Conservation (phyloP, 148 eudicot genomes). For the Chenopodium formosanum region DNA sequence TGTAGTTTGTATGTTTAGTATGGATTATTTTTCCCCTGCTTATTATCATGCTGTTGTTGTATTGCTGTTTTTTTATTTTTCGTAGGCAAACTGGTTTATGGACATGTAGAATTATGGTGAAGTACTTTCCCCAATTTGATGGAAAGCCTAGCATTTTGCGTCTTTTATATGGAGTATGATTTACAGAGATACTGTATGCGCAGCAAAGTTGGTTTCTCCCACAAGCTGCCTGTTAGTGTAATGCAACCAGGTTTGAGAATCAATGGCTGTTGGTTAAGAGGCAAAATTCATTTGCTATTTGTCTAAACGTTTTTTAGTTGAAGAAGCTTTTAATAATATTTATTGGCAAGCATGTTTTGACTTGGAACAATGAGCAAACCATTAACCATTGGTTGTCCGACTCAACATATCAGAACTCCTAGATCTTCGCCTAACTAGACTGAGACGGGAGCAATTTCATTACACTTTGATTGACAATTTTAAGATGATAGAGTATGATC, state of each 20-base stretch:
- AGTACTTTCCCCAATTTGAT: slow-evolving; percentile 14
- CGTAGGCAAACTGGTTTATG: slow-evolving; percentile 26
- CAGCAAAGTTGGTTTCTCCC: background rate
- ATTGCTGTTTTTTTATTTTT: background rate
- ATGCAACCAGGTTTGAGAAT: background rate
- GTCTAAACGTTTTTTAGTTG: background rate
- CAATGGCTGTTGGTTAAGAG: background rate
- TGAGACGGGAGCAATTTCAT: too few species aligned
- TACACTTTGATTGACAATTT: too few species aligned
- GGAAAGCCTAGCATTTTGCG: background rate
- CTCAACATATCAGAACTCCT: too few species aligned
- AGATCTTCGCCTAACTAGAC: too few species aligned
- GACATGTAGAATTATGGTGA: slow-evolving; percentile 12
- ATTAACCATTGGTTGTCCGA: too few species aligned
- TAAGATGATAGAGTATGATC: background rate
- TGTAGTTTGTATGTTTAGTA: slow-evolving; percentile 29
- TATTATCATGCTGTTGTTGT: slow-evolving; percentile 5
- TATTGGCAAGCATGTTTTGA: too few species aligned
- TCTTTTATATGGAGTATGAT: background rate
- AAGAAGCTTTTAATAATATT: background rate
- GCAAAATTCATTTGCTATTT: too few species aligned
- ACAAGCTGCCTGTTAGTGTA: background rate
- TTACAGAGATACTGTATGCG: too few species aligned
- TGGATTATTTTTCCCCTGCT: background rate
- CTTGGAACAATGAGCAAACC: too few species aligned